Conservation (phyloP, 257 asterid genomes). For the Solanum raphanifolium region DNA sequence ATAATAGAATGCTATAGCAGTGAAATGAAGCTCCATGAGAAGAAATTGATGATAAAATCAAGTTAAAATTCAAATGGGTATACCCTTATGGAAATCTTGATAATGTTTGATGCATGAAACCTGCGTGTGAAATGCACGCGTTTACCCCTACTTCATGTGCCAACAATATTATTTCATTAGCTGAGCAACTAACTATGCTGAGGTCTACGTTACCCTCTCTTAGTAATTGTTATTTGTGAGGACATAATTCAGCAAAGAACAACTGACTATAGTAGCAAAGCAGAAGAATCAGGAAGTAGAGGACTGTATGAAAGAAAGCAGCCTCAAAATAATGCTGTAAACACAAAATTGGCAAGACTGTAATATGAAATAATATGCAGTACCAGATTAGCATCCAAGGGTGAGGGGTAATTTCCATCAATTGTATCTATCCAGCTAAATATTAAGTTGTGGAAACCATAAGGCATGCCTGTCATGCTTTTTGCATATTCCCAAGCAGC, state of each 20-base stretch:
- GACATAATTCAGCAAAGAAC: background rate
- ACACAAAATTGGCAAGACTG: background rate
- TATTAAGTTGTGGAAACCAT: conserved; percentile 89
- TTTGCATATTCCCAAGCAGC: conserved; percentile 94
- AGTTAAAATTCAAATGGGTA: background rate
- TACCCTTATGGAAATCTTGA: background rate
- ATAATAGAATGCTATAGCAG: background rate
- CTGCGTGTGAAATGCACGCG: background rate
- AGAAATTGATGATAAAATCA: background rate
- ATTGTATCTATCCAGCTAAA: conserved; percentile 95
- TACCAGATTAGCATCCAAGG: conserved; percentile 91
- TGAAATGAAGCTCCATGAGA: background rate
- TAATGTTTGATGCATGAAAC: background rate
- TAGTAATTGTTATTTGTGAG: background rate
- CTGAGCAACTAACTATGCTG: background rate
- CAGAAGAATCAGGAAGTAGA: background rate
- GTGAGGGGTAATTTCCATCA: conserved; percentile 67
- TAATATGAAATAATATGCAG: background rate
- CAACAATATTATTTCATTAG: background rate
- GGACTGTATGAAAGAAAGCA: background rate
- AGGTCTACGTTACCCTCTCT: background rate
- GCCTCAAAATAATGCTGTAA: background rate
- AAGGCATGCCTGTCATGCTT: conserved; percentile 68
- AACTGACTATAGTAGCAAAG: background rate
- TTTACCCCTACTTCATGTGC: background rate